Conservation (phyloP, 768 basidiomycete species). For the Thelephora ganbajun region DNA sequence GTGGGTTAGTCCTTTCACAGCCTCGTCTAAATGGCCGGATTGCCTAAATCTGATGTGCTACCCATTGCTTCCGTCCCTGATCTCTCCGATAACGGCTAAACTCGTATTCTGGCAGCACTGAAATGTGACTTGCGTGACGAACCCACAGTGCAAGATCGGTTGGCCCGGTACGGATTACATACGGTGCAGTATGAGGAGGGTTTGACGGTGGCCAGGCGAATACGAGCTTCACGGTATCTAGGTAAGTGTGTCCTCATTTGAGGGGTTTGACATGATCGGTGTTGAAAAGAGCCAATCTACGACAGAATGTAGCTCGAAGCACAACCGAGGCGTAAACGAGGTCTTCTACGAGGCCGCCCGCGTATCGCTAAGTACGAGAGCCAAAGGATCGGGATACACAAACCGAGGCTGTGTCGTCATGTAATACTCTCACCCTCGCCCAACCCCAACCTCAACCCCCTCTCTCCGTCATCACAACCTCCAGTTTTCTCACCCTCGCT, state of each 20-base stretch:
- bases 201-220: slow-evolving; percentile 72
- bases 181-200: slow-evolving; percentile 91
- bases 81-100: slow-evolving; percentile 2
- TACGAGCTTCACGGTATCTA: slow-evolving; percentile 86
- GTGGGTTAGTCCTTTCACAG: slow-evolving; percentile 50
- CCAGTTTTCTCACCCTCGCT: no score
- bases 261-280: neutral
- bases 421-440: slow-evolving; percentile 21
- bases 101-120: slow-evolving; percentile 39
- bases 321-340: slow-evolving; percentile 87
- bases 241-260: slow-evolving; percentile 33
- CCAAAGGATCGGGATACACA: slow-evolving; percentile 39
- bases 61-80: slow-evolving; percentile 2
- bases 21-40: slow-evolving; percentile 2
- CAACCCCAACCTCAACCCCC: neutral
- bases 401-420: slow-evolving; percentile 39
- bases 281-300: neutral
- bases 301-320: slow-evolving; percentile 92
- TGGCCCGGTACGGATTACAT: slow-evolving; percentile 54
- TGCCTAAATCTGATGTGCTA: no score
- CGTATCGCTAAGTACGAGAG: slow-evolving; percentile 61
- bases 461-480: no score
- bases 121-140: slow-evolving; percentile 96
- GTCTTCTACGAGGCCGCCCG: slow-evolving; percentile 88
- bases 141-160: slow-evolving; percentile 48